Base-by-base conservation (phyloP, 2,329 filamentous ascomycete genomes). In the Metarhizium humberi region DNA sequence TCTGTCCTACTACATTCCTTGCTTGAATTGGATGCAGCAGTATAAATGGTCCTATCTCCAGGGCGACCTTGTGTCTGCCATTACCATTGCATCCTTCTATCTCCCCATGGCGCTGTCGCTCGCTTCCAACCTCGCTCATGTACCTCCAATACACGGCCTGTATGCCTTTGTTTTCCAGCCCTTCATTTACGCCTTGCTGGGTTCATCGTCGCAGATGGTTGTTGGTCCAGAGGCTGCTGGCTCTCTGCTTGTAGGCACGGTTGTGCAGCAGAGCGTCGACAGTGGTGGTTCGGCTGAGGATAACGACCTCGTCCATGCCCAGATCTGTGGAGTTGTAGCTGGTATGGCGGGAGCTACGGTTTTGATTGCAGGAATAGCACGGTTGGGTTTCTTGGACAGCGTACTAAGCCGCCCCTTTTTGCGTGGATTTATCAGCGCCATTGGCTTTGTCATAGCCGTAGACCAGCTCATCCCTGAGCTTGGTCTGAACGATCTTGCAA, bases 41-140 rank as follows among this genome's bases (percentile, higher is more conserved):
- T 99, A 99, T 71, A 84, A 81, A 62, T 85, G 84, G 79, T 81
- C 83, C 3, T 96, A 89, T 71, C 71, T 97, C 50, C 83, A 86
- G 62, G 94, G 94, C 50, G 94, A 99, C 70, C 73, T 97, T 18
- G 77, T 95, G 14, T 87, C 92, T 8, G 92, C 92, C 51, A 70
- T 97, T 59, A 97, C 94, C n/a, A 87, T 99, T 75, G 90, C 92
- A n/a, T 96, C 92, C 30, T 94, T 99, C 74, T 99, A 99, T 70
- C 87, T 99, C 42, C 94, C 94, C 52, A 96, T 99, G 92, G 88
- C 91, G 0, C 80, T 99, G 14, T 97, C 94, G 0, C 87, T 95
- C 60, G 91, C 94, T 55, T 85, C 90, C 45, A 97, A 97, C 66
- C 84, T 99, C 46, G 91, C 88, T 6, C 94, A 97, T 67, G 84